These are phyloP conservation scores for Phytophthora cryptogea DNA, from an alignment of 352 stramenopile species.

Conservation along the genomic window DNA sequence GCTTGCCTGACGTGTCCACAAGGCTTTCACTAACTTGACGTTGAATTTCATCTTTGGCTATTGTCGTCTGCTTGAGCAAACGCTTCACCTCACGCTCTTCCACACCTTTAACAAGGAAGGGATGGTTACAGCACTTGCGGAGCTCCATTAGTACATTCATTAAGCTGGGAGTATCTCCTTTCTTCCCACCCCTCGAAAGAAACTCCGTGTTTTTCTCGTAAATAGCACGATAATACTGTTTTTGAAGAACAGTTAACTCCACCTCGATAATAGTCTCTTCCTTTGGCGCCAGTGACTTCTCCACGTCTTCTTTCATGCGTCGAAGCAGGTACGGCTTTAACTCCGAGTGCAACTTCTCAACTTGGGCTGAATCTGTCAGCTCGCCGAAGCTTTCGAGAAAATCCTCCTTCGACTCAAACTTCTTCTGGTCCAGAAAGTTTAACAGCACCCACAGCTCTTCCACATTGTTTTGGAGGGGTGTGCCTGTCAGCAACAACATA, in stretches of 20 bases:
- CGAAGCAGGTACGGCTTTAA: conserved; percentile 87
- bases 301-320: conserved; percentile 91
- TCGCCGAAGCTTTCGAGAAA: conserved; percentile 96
- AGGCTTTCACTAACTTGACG: conserved; percentile 86
- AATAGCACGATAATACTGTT: conserved; percentile 92
- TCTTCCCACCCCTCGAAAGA: conserved; percentile 72
- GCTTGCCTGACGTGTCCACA: conserved; percentile 96
- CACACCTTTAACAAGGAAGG: conserved; percentile 92
- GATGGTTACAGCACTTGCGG: conserved; percentile 95
- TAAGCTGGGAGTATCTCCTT: conserved; percentile 77
- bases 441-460: conserved; percentile 98
- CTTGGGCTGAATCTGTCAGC: conserved; percentile 88
- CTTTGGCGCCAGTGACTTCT: conserved; percentile 88
- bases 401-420: conserved; percentile 92
- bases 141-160: conserved; percentile 95
- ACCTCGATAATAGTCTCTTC: conserved; percentile 92
- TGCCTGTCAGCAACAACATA: conserved; percentile 91
- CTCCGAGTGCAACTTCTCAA: conserved; percentile 86
- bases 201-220: conserved; percentile 94
- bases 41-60: conserved; percentile 54
- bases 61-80: conserved; percentile 59
- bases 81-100: conserved; percentile 79
- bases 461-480: conserved; percentile 90
- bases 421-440: conserved; percentile 96
- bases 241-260: conserved; percentile 90